Base-by-base conservation (phyloP, 345 rosid species). In the Eucalyptus marginata region DNA sequence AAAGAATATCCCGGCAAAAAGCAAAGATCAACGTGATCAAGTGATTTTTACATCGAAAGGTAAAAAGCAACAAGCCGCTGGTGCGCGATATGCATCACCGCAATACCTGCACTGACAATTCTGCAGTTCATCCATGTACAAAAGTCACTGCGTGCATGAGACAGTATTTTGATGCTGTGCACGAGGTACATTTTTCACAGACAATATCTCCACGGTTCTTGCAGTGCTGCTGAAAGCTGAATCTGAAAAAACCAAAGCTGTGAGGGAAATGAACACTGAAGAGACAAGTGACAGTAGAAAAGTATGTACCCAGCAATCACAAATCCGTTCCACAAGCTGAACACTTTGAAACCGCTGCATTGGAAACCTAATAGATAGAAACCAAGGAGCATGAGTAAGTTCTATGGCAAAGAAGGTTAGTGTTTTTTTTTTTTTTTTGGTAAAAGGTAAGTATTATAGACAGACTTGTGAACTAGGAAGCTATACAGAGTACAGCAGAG, bases 161-260 rank as follows among this genome's bases (percentile, higher is more conserved):
- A 64, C 76, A n/a, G 58, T n/a, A 64, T 64, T 64, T 64, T n/a
- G 7, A 64, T 33, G 31, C 76, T 8, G 16, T 13, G 36, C 76
- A n/a, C 76, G 10, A 64, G 44, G 97, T 97, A 87, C 99, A 98
- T 92, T 96, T 98, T 95, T 98, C 99, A 91, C 99, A 98, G 93
- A 95, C 96, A 87, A 96, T 96, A 91, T 98, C 98, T 86, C 99
- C 98, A 90, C 99, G 96, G 90, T 98, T 98, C 93, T 96, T 93
- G 93, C 99, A 96, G 90, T 97, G 99, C 93, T 96, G 99, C 99
- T 97, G 97, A 29, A 59, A 59, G 68, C 86, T 18, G 68, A 59
- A 59, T 87, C 54, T 5, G 46, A 89, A 64, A 87, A 8, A 88
- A 27, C 8, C 47, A 62, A 88, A 87, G 50, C 87, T 52, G 83